Base-by-base conservation (phyloP, 352 stramenopile species). In the Halophytophthora batemanensis region DNA sequence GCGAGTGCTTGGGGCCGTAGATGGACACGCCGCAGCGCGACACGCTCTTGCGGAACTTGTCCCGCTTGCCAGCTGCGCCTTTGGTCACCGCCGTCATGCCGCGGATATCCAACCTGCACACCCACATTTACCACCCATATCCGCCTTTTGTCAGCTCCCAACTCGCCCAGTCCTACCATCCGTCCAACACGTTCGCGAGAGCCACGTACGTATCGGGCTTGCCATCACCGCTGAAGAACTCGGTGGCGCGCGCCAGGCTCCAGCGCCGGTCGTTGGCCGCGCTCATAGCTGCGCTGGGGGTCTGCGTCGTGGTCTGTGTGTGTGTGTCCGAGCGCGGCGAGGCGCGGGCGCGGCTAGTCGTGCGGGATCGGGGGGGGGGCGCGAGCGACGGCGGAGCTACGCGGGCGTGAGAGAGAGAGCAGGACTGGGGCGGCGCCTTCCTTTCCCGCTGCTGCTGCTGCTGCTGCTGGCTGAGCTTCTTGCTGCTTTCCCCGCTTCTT, bases 41-140 rank as follows among this genome's bases (percentile, higher is more conserved):
- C 29, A 94, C 81, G 60, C 69, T 90, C 71, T 90, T 90, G 63
- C 83, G 83, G 53, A 94, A 94, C 60, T 94, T 94, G 58, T 94
- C 81, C 21, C 83, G 79, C 64, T 94, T 94, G 29, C 81, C 82
- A 7, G 83, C 85, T 6, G 82, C 79, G 45, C 83, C 83, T 47
- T 94, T 94, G 22, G 83, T 90, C 12, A 91, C 80, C 2, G 83
- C 83, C 21, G 83, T 94, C 82, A 94, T 94, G 5, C 81, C 83
- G 31, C 83, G 83, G 25, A 94, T 94, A 46, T 94, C 83, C 1
- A 94, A 53, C 73, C 83, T 93, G 50, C n/a, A 18, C 14, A 47
- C 10, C 22, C 22, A 28, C 34, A 42, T 38, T 21, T 11, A 2
- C 12, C 28, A 49, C 23, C 25, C 12, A 21, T 14, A 56, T 4